These are phyloP conservation scores for Petrea volubilis DNA, from an alignment of 257 asterid species.

Conservation along the genomic window DNA sequence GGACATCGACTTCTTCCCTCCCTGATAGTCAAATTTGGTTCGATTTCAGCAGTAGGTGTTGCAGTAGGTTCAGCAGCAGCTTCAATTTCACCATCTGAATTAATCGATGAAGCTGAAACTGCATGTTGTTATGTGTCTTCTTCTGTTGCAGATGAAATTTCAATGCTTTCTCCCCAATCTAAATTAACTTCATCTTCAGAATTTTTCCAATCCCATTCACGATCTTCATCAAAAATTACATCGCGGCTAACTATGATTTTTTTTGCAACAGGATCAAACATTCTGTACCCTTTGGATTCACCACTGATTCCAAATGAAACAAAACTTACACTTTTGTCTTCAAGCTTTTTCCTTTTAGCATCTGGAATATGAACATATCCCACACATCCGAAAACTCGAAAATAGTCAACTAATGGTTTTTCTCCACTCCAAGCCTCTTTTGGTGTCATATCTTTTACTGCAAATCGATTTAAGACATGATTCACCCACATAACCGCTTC, in stretches of 20 bases:
- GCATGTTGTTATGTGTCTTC: no score
- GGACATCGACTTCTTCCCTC: no score
- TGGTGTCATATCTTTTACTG: not conserved
- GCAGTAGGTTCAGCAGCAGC: no score
- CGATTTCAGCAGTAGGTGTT: no score
- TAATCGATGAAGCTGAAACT: no score
- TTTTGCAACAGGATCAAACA: not conserved
- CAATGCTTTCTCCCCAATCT: no score
- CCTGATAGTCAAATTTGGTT: no score
- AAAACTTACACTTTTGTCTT: not conserved
- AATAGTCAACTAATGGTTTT: not conserved
- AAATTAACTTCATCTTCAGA: not conserved
- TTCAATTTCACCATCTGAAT: not conserved
- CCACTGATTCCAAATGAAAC: not conserved
- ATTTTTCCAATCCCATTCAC: not conserved
- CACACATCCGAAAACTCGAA: not conserved
- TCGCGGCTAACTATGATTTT: not conserved
- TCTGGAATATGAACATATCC: not conserved
- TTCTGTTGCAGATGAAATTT: no score
- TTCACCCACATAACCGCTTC: not conserved
- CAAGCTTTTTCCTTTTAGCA: not conserved
- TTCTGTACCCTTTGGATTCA: slow-evolving; percentile 5
- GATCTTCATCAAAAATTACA: slow-evolving; percentile 9
- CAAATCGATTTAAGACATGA: not conserved
- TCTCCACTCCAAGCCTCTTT: not conserved